Percentiles rank a stretch among this genome's conserved stretches.
Evolutionary conservation across 2,329 filamentous ascomycete species (phyloP).

Genomic region (Fusarium drepaniforme): DNA sequence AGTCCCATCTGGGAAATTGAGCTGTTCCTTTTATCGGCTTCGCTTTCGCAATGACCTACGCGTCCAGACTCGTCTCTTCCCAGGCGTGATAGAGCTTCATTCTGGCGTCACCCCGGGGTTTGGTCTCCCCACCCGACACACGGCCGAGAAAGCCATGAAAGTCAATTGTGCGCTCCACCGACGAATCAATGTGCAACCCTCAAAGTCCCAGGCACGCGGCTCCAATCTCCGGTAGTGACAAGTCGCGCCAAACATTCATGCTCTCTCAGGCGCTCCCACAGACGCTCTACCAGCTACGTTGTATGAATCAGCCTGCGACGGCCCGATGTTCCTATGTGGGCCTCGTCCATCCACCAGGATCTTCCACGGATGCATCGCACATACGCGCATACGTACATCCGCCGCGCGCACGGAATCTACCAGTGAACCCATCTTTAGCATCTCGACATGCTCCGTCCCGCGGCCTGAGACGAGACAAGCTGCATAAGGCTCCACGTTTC

Average conservation of each 20-base stretch:
- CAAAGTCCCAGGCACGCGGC: neutral
- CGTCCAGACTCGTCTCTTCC: neutral
- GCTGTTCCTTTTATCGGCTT: neutral
- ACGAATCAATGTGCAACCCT: conserved; percentile 9
- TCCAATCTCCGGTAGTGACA: conserved; percentile 4
- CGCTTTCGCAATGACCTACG: conserved; percentile 1
- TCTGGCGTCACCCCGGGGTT: conserved; percentile 8
- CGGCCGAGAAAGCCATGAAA: conserved; percentile 8
- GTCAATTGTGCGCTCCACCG: conserved; percentile 1
- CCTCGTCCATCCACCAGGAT: conserved; percentile 12
- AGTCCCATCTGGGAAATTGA: conserved; percentile 2
- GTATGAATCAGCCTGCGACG: conserved; percentile 37
- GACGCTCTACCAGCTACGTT: neutral
- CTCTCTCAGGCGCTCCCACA: neutral
- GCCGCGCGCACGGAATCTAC: neutral
- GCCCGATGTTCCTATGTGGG: conserved; percentile 34
- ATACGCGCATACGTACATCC: neutral
- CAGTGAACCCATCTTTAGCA: conserved; percentile 14
- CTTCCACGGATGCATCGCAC: neutral
- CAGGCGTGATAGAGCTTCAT: neutral
- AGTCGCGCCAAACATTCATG: conserved; percentile 1
- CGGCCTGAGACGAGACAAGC: conserved; percentile 19
- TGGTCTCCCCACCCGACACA: neutral
- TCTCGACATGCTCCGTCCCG: conserved; percentile 4
- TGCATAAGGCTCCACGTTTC: conserved; percentile 36